phyloP scores from a whole-genome alignment of 306 rosid species.

The Ceratonia siliqua region DNA sequence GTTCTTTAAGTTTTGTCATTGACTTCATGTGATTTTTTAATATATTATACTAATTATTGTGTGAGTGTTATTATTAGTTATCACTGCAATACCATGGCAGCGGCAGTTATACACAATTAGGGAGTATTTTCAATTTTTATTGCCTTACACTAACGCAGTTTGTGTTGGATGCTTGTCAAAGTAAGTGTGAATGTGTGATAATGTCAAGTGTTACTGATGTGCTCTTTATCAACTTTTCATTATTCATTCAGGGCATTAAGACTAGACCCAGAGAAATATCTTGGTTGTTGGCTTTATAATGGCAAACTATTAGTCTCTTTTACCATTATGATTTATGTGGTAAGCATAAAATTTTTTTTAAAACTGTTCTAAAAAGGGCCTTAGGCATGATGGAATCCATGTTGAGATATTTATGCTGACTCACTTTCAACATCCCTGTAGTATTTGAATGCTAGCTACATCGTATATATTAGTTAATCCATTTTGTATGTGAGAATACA shows the following conservation, averaged over 20 bases:
- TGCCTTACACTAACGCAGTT: neutral
- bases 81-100: constrained; percentile 1
- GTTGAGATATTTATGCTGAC: neutral
- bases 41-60: neutral
- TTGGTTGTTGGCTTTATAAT: neutral
- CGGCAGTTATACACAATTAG: neutral
- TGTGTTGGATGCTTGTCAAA: neutral
- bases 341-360: too few relatives aligned
- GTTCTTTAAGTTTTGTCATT: neutral
- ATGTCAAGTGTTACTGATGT: neutral
- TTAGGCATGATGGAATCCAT: neutral
- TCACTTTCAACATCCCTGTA: constrained; percentile 24
- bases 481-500: constrained; percentile 23
- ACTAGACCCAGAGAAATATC: neutral
- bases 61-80: neutral
- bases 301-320: neutral
- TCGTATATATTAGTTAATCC: constrained; percentile 7
- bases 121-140: neutral
- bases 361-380: too few relatives aligned
- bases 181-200: neutral
- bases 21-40: neutral
- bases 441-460: neutral
- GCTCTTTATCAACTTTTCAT: neutral
- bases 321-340: too few relatives aligned
- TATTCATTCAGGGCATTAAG: neutral